A percentile compares a stretch with the other conserved stretches of the same genome.
These are phyloP conservation scores for Cryptosporidium felis DNA, from an alignment of 169 alveolate genomes.

Conservation along the genomic window DNA sequence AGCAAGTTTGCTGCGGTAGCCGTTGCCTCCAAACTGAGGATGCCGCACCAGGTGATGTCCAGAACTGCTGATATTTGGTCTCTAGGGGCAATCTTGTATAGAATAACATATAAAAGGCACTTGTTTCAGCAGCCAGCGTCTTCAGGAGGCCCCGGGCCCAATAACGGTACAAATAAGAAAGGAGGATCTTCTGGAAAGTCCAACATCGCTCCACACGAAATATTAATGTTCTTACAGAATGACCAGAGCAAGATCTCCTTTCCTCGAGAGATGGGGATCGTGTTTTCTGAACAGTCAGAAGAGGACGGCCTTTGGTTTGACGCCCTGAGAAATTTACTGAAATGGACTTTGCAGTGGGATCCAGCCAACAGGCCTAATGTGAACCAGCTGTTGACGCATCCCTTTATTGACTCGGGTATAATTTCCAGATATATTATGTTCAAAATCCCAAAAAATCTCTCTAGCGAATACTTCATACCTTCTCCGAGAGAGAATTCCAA, in stretches of 20 bases:
- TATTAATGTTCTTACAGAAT: constrained; percentile 62
- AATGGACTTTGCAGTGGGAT: constrained; percentile 69
- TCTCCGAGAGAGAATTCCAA: background rate
- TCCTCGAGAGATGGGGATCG: constrained; percentile 59
- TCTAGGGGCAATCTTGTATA: constrained; percentile 50
- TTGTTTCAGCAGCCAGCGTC: constrained; percentile 37
- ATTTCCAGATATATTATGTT: constrained; percentile 24
- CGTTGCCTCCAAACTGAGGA: constrained; percentile 51
- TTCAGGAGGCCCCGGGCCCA: constrained; percentile 9
- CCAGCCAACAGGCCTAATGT: constrained; percentile 71
- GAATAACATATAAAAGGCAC: constrained; percentile 55
- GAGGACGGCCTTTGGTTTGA: constrained; percentile 47
- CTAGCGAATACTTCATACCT: constrained; percentile 4
- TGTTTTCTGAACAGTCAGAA: constrained; percentile 21
- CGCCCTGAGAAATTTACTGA: constrained; percentile 31
- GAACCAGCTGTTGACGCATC: constrained; percentile 54
- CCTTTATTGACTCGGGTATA: constrained; percentile 49
- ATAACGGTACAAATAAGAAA: background rate
- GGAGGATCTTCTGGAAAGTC: constrained; percentile 6
- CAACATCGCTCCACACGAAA: constrained; percentile 64
- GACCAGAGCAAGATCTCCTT: constrained; percentile 59
- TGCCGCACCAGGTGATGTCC: constrained; percentile 69
- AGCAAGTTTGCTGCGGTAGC: constrained; percentile 69
- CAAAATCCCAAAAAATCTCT: constrained; percentile 21
- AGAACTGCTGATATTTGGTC: constrained; percentile 71